These are phyloP conservation scores for Ceriops decandra DNA, from an alignment of 345 rosid species.

Conservation along the genomic window DNA sequence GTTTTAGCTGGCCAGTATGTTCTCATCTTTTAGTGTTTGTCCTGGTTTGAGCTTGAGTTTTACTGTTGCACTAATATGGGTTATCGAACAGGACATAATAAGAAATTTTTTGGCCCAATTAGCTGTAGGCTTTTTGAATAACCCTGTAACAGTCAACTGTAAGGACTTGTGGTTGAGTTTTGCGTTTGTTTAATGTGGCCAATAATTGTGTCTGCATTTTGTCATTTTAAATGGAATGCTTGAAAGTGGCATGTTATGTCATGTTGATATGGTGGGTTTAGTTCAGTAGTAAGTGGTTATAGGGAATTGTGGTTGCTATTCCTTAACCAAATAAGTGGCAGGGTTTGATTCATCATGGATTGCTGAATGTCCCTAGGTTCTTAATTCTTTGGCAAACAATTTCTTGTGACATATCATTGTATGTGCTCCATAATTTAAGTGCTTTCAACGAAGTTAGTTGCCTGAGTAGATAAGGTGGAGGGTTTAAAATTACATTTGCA, in stretches of 20 bases:
- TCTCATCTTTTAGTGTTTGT: conserved; percentile 5
- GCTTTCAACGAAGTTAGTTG: no score
- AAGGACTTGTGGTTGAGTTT: conserved; percentile 18
- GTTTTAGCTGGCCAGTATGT: conserved; percentile 76
- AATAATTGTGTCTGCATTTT: conserved; percentile 21
- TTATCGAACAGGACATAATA: no score
- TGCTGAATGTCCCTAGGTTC: background rate
- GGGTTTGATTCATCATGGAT: conserved; percentile 9
- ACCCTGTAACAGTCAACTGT: background rate
- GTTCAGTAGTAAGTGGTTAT: conserved; percentile 18
- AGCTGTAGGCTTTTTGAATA: background rate
- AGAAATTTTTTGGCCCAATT: no score
- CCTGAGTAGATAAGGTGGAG: no score
- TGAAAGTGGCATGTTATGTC: conserved; percentile 22
- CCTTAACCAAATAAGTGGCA: conserved; percentile 3
- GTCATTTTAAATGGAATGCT: conserved; percentile 20
- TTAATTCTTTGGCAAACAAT: background rate
- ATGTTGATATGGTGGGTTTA: conserved; percentile 27
- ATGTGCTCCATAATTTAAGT: no score
- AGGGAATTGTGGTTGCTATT: conserved; percentile 31
- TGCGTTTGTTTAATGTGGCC: conserved; percentile 13
- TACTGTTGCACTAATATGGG: no score
- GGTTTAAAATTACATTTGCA: background rate
- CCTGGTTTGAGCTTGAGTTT: background rate
- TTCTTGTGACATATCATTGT: background rate